Evolutionary conservation across 495 filamentous ascomycete genomes (phyloP), one percentile per base, ranked within the genome.

Genomic region (Friedmanniomyces simplex): DNA sequence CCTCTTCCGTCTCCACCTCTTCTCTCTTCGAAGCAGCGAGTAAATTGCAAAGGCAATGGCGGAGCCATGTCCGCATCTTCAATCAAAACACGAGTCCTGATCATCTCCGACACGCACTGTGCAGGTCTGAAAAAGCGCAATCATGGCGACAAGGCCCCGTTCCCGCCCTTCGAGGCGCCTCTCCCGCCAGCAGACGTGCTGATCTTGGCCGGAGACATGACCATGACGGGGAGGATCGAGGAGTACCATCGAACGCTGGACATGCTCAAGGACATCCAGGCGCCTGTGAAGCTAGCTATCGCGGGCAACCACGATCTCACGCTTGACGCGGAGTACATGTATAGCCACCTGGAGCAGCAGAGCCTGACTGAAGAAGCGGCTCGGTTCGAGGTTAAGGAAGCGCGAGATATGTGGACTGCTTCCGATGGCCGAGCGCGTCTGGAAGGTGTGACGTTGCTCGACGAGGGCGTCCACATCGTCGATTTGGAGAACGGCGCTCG

Each of bases 251-350:
- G 62, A 7, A 71, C 75, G 10, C 62, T 90, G 21, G 52, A 71
- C 1, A 76, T 86, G 64, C 72, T 93, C 14, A 65, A 66, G 16
- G 61, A 52, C 0, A 77, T 83, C 52, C 63, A 79, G 6, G 86
- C 88, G 0, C 78, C 83, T 20, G 69, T 90, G 6, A 94, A 91
- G 58, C 70, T 94, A 36, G 80, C 91, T 34, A 89, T 94, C 51
- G 81, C 88, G 1, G 88, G 88, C 0, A 91, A 91, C 67, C 88
- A 91, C 69, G 87, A 91, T 65, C 77, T 86, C 54, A 79, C 79
- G 0, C 78, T 91, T 2, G 86, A 93, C 65, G 67, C 69, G 26
- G 56, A 58, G 12, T 54, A n/a, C 28, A 47, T 57, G 20, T 42
- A 54, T 28, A 28, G 48, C n/a, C 55, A 58, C 43, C 26, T 28